Conservation (phyloP, 192 early-diverging fungal species). For the Coemansia sp. region DNA sequence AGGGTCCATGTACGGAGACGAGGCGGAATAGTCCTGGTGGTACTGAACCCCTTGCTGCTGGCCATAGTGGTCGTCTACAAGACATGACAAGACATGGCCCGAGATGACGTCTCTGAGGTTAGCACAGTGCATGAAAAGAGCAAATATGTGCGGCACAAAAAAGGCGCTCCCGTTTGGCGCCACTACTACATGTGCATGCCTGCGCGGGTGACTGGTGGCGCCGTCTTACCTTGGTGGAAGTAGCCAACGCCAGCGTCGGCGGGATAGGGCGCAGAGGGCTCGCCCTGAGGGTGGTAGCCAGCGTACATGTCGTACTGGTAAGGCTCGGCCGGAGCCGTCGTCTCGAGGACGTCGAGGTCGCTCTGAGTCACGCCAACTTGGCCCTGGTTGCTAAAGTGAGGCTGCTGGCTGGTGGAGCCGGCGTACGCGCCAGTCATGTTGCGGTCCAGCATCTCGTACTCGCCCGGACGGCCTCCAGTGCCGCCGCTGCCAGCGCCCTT, state of each 20-base stretch:
- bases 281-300: constrained; percentile 15
- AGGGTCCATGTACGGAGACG: constrained; percentile 18
- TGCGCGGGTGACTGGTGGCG: not conserved
- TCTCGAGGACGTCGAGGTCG: constrained; percentile 55
- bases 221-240: constrained; percentile 37
- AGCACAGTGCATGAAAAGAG: not conserved
- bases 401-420: constrained; percentile 19
- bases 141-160: not conserved
- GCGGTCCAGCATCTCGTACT: constrained; percentile 57
- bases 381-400: constrained; percentile 10
- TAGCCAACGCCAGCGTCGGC: constrained; percentile 50
- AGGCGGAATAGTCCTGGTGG: constrained; percentile 20
- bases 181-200: not conserved
- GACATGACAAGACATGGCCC: not conserved
- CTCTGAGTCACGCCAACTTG: constrained; percentile 39
- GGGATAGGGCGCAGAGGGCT: constrained; percentile 5
- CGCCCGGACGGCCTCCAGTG: constrained; percentile 24
- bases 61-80: constrained; percentile 30
- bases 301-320: constrained; percentile 43
- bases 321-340: constrained; percentile 22
- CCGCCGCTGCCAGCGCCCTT: constrained; percentile 12
- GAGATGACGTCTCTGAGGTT: not conserved
- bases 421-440: constrained; percentile 34
- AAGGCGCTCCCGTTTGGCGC: not conserved
- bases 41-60: constrained; percentile 20